Conservation (phyloP, 352 stramenopile species). For the Phytophthora colocasiae region DNA sequence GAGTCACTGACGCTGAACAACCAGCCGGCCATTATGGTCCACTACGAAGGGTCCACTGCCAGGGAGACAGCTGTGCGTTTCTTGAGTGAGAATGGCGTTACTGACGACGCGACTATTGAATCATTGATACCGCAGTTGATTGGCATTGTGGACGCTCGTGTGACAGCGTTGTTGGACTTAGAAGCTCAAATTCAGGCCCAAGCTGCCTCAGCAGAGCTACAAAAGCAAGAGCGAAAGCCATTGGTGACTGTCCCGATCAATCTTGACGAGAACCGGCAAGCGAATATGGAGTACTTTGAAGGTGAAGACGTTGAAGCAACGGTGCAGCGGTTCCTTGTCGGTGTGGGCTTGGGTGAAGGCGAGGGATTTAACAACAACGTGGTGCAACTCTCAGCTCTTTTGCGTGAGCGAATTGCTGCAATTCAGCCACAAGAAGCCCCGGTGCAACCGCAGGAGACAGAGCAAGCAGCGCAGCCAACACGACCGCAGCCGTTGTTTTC, state of each 20-base stretch:
- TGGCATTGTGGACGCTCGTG: constrained; percentile 60
- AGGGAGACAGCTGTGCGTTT: constrained; percentile 68
- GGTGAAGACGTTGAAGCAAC: constrained; percentile 75
- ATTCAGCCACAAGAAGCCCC: constrained; percentile 26
- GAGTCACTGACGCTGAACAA: constrained; percentile 69
- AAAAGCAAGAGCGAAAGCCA: constrained; percentile 37
- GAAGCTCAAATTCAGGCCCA: constrained; percentile 20
- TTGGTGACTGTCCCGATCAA: constrained; percentile 59
- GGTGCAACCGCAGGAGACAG: constrained; percentile 4
- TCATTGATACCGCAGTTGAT: constrained; percentile 61
- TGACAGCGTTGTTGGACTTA: constrained; percentile 51
- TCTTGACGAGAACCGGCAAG: constrained; percentile 55
- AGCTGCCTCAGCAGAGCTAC: constrained; percentile 13
- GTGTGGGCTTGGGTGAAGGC: constrained; percentile 54
- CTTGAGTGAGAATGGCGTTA: constrained; percentile 65
- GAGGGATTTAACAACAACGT: constrained; percentile 53
- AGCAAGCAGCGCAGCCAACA: constrained; percentile 25
- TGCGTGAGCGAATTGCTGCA: constrained; percentile 43
- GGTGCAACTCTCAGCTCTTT: constrained; percentile 45
- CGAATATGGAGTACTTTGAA: constrained; percentile 72
- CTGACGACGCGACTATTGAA: constrained; percentile 43
- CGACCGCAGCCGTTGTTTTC: constrained; percentile 48
- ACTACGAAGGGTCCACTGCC: constrained; percentile 69
- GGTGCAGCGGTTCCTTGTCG: constrained; percentile 67
- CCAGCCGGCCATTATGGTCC: constrained; percentile 54